phyloP scores from a whole-genome alignment of 2,329 filamentous ascomycete species.

The Scortechinia acanthostroma region DNA sequence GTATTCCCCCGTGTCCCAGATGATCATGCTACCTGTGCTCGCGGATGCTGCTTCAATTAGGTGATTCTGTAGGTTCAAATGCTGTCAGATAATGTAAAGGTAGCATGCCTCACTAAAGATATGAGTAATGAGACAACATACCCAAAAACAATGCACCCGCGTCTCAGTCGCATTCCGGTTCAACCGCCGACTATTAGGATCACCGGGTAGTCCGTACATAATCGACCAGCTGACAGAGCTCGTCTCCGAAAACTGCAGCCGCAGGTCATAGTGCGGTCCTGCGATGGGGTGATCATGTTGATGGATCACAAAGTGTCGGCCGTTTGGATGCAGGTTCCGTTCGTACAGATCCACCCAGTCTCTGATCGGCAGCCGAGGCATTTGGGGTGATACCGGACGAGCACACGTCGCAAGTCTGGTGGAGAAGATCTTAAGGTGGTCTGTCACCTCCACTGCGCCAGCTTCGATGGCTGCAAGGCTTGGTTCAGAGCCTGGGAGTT shows the following conservation, averaged over 20 bases:
- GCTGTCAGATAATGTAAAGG: neutral
- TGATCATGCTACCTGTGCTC: conserved; percentile 46
- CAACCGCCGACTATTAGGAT: conserved; percentile 42
- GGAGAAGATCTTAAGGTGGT: conserved; percentile 30
- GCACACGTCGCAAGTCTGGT: conserved; percentile 16
- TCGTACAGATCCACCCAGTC: conserved; percentile 26
- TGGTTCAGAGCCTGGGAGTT: conserved; percentile 6
- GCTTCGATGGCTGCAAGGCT: conserved; percentile 29
- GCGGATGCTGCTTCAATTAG: conserved; percentile 48
- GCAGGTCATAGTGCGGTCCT: conserved; percentile 62
- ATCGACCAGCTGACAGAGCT: conserved; percentile 61
- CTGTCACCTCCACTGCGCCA: conserved; percentile 20
- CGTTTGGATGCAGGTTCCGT: conserved; percentile 15
- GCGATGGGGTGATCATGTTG: conserved; percentile 69
- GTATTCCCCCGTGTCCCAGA: conserved; percentile 58
- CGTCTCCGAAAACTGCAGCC: conserved; percentile 61
- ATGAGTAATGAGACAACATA: conserved; percentile 15
- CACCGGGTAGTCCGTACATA: conserved; percentile 54
- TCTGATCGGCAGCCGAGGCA: conserved; percentile 20
- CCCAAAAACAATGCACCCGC: conserved; percentile 51
- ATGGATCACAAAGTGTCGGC: conserved; percentile 61
- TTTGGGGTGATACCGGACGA: conserved; percentile 9
- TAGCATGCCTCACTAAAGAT: neutral
- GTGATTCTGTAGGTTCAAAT: conserved; percentile 36
- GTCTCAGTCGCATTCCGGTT: conserved; percentile 57